Base-by-base conservation (phyloP, 2,329 filamentous ascomycete genomes). In the Aspergillus clavatus region DNA sequence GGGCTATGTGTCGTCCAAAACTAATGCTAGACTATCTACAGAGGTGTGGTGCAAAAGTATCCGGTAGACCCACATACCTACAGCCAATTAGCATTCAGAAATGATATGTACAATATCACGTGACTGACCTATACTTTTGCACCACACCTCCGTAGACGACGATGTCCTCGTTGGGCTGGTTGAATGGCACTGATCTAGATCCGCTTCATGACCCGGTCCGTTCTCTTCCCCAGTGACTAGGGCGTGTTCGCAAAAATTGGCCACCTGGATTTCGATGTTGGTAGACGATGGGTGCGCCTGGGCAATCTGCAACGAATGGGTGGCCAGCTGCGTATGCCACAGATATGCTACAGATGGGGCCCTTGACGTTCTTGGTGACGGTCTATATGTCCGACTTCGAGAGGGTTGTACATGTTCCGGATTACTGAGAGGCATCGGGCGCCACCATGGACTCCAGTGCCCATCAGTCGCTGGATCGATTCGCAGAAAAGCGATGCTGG, bases 251-350 rank as follows among this genome's bases (percentile, higher is more conserved):
- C 63, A 58, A 52, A 79, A 76, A 1, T 67, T 66, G 1, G 76
- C 78, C 2, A 79, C 68, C 65, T 77, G 79, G 31, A 79, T 59
- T 46, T 68, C 70, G 42, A 63, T 61, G 54, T 79, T 72, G 60
- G 67, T 75, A 12, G 69, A 72, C 1, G 67, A 59, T 3, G 71
- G 60, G 48, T 78, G 69, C 0, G 79, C 75, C 5, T 82, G 68
- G 26, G 82, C 70, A 53, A 77, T 72, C 55, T 82, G 79, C 58
- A 76, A 80, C 7, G 75, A 72, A 4, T 69, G 71, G 0, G 72
- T 68, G 42, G 71, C 61, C 38, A 82, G 68, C 51, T 79, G n/a
- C 81, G 60, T 78, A 82, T 0, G 69, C 75, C 1, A 80, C 73
- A 0, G 75, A 68, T 1, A 71, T 70, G 5, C 69, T 68, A 21